Evolutionary conservation across 768 basidiomycete species (phyloP).

Genomic region (Leccinum boreale): DNA sequence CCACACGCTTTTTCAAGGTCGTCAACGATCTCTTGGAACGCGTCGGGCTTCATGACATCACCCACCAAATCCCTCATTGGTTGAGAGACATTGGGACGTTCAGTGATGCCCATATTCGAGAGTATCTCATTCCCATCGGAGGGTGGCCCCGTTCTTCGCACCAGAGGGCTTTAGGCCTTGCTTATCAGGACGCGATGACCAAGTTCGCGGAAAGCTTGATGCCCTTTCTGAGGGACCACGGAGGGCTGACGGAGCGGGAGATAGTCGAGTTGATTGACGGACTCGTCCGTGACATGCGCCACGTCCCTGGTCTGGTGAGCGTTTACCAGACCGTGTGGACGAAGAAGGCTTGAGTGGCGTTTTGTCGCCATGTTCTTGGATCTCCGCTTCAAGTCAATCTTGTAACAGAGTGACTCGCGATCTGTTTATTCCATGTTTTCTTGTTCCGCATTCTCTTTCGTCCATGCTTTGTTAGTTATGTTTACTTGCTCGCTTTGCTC

Average conservation of each 20-base stretch:
- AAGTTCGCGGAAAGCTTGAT: conserved; percentile 48
- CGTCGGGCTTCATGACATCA: conserved; percentile 39
- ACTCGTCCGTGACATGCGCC: conserved; percentile 46
- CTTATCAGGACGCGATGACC: conserved; percentile 37
- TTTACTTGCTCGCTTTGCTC: background rate
- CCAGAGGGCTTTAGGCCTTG: conserved; percentile 39
- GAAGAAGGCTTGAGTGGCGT: conserved; percentile 21
- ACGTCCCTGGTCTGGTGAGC: conserved; percentile 45
- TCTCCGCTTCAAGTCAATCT: background rate
- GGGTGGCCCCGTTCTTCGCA: conserved; percentile 42
- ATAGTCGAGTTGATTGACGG: conserved; percentile 39
- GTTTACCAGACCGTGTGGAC: conserved; percentile 52
- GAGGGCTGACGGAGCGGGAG: conserved; percentile 35
- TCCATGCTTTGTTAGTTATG: background rate
- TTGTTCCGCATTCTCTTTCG: background rate
- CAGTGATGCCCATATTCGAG: conserved; percentile 33
- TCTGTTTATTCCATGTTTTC: background rate
- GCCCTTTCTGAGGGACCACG: conserved; percentile 42
- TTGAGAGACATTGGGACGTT: conserved; percentile 41
- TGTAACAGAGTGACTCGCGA: background rate
- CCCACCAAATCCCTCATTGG: conserved; percentile 35
- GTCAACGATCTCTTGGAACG: conserved; percentile 40
- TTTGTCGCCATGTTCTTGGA: background rate
- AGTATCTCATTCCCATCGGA: conserved; percentile 53
- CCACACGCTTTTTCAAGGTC: conserved; percentile 34